Evolutionary conservation across 2,329 filamentous ascomycete species (phyloP).

Genomic region (Colletotrichum echinochloae): DNA sequence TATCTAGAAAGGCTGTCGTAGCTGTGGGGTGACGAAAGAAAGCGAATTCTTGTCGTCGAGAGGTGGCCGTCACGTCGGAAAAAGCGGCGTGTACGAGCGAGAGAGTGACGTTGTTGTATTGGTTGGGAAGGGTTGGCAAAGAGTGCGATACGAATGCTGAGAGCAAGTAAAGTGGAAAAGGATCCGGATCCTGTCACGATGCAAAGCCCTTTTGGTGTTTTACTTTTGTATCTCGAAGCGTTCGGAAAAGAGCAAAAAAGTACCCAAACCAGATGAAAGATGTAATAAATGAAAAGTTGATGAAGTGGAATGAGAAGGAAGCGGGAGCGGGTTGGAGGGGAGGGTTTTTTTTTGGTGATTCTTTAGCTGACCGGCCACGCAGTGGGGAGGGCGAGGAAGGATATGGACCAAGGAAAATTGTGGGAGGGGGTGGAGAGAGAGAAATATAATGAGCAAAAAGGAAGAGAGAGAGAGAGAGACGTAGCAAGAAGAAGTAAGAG

Average conservation of each 20-base stretch:
- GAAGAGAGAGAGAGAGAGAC: constrained; percentile 30
- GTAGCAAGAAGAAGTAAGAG: constrained; percentile 38
- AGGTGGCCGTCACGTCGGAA: constrained; percentile 10
- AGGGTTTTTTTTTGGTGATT: neutral
- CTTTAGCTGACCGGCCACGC: constrained; percentile 34
- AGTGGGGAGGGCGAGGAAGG: constrained; percentile 12
- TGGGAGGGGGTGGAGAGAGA: constrained; percentile 1
- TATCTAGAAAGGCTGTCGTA: constrained; percentile 10
- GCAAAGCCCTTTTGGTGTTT: constrained; percentile 29
- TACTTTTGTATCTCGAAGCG: constrained; percentile 1
- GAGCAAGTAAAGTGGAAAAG: constrained; percentile 24
- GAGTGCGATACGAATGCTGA: constrained; percentile 32
- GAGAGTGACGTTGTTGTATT: constrained; percentile 28
- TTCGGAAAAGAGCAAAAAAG: constrained; percentile 5
- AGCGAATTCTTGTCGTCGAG: constrained; percentile 25
- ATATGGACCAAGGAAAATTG: constrained; percentile 21
- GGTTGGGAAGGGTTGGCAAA: constrained; percentile 21
- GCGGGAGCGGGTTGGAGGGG: neutral
- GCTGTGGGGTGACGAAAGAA: constrained; percentile 26
- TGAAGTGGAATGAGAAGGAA: constrained; percentile 24
- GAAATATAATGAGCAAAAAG: constrained; percentile 16
- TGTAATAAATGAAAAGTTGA: constrained; percentile 37
- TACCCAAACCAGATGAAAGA: constrained; percentile 32
- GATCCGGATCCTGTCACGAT: constrained; percentile 39
- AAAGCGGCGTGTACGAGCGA: constrained; percentile 24